These are phyloP conservation scores for Emericellopsis atlantica DNA, from an alignment of 2,329 filamentous ascomycete genomes.

Conservation along the genomic window DNA sequence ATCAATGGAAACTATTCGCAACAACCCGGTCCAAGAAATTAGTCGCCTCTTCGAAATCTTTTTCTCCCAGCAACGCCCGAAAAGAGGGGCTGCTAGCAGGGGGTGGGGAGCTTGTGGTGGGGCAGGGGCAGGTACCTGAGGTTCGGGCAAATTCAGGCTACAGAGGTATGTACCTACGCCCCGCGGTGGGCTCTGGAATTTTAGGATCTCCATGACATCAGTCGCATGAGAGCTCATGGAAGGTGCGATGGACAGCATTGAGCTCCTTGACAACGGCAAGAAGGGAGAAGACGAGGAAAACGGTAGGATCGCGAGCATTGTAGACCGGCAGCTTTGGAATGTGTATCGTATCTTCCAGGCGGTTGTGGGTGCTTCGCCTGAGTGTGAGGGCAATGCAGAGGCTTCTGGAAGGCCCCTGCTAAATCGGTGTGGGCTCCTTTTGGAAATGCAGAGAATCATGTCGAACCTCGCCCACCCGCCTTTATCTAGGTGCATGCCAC, in stretches of 20 bases:
- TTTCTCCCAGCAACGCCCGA: neutral
- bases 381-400: slow-evolving; percentile 16
- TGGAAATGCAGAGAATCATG: slow-evolving; percentile 30
- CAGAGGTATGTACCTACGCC: neutral
- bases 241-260: neutral
- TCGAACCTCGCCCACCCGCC: slow-evolving; percentile 23
- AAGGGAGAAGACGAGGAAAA: neutral
- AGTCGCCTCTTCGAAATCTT: too few species aligned
- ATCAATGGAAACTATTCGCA: too few species aligned
- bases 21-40: too few species aligned
- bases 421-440: slow-evolving; percentile 19
- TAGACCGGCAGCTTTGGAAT: neutral
- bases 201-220: slow-evolving; percentile 3
- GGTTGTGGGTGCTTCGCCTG: slow-evolving; percentile 9
- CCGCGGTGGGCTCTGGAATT: slow-evolving; percentile 2
- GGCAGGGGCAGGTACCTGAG: neutral
- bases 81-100: neutral
- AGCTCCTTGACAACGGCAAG: neutral
- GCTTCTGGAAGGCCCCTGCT: slow-evolving; percentile 20
- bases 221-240: neutral
- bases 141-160: neutral
- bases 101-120: slow-evolving; percentile 1
- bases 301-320: neutral
- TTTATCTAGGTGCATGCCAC: slow-evolving; percentile 22
- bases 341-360: slow-evolving; percentile 5